phyloP scores from a whole-genome alignment of 2,329 filamentous ascomycete species.

The Phialophora chinensis region DNA sequence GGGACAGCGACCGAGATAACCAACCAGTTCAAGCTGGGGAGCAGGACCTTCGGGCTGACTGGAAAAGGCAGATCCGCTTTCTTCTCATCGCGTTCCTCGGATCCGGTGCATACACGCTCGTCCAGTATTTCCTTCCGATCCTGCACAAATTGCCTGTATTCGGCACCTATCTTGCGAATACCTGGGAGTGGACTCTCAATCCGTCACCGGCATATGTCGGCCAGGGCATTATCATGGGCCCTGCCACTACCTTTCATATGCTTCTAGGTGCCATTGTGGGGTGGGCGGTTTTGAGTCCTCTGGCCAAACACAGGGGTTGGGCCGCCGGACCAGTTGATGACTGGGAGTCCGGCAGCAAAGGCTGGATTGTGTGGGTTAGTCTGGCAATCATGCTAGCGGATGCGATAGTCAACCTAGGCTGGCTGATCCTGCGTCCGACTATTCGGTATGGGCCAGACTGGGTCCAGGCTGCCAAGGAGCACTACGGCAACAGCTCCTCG shows the following conservation, averaged over 20 bases:
- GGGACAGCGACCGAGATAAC: constrained; percentile 46
- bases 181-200: constrained; percentile 95
- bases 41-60: constrained; percentile 55
- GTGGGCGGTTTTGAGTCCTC: constrained; percentile 87
- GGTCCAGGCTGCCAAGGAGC: constrained; percentile 34
- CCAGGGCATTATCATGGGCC: constrained; percentile 98
- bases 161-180: constrained; percentile 72
- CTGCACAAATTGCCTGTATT: constrained; percentile 87
- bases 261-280: constrained; percentile 84
- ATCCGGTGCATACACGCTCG: constrained; percentile 71
- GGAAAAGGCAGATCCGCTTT: constrained; percentile 67
- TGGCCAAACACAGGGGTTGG: constrained; percentile 87
- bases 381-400: constrained; percentile 97
- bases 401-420: constrained; percentile 83
- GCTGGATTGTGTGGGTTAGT: constrained; percentile 98
- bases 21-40: constrained; percentile 48
- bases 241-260: constrained; percentile 95
- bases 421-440: constrained; percentile 72
- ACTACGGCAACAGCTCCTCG: constrained; percentile 31
- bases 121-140: constrained; percentile 87
- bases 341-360: constrained; percentile 93
- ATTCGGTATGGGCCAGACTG: constrained; percentile 54
- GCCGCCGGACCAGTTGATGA: constrained; percentile 83
- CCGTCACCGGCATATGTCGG: constrained; percentile 97
- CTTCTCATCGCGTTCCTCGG: constrained; percentile 65